phyloP scores from a whole-genome alignment of 768 basidiomycete species.

The Plicaturopsis crispa region DNA sequence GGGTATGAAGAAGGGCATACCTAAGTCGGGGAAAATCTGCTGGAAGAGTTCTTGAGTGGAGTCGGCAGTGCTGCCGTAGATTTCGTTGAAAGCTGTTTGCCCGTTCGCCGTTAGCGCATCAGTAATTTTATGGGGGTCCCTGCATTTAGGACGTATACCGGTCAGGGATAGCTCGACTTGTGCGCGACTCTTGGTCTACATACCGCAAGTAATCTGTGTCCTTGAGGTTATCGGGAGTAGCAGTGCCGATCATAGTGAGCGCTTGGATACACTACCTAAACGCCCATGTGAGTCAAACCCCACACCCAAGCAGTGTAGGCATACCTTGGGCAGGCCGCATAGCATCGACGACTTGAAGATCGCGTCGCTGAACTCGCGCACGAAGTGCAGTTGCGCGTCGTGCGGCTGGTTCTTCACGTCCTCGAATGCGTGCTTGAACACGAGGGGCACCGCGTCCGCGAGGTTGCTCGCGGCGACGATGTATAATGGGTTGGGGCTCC shows the following conservation, averaged over 20 bases:
- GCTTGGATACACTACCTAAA: constrained; percentile 49
- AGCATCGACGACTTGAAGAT: constrained; percentile 55
- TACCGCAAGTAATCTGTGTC: constrained; percentile 43
- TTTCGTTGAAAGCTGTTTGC: constrained; percentile 31
- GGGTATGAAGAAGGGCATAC: constrained; percentile 24
- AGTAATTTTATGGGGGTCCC: constrained; percentile 30
- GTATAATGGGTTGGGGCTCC: constrained; percentile 47
- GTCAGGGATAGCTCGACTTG: no score
- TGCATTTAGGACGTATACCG: no score
- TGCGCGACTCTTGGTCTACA: constrained; percentile 4
- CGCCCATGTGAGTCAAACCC: no score
- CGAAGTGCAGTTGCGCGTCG: constrained; percentile 33
- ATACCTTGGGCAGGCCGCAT: constrained; percentile 51
- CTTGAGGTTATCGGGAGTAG: constrained; percentile 41
- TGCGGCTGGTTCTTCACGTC: constrained; percentile 30
- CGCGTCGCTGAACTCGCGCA: constrained; percentile 52
- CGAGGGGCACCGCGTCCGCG: constrained; percentile 47
- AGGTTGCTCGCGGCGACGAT: constrained; percentile 51
- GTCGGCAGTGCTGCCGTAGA: constrained; percentile 51
- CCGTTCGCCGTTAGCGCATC: constrained; percentile 37
- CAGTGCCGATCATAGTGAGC: constrained; percentile 40
- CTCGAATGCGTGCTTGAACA: constrained; percentile 41
- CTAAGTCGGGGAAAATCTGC: constrained; percentile 55
- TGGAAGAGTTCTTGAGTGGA: constrained; percentile 39
- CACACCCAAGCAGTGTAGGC: constrained; percentile 5